A percentile compares a stretch with the other conserved stretches of the same genome.
phyloP scores from a whole-genome alignment of 257 asterid species.

The Lantana camara region DNA sequence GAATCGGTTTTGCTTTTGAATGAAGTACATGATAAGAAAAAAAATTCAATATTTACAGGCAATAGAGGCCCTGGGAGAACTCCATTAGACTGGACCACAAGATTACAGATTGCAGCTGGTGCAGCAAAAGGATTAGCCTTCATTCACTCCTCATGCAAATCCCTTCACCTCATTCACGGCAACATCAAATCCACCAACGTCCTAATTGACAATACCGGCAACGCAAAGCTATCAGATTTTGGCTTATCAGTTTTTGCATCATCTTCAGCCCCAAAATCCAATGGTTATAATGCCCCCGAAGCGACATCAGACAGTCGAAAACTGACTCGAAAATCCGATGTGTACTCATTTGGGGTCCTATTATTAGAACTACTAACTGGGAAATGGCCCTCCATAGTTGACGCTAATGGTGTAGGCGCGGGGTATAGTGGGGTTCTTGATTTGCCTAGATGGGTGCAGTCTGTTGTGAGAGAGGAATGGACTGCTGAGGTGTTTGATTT shows the following conservation, averaged over 20 bases:
- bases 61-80: constrained; percentile 96
- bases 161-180: constrained; percentile 77
- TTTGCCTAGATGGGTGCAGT: constrained; percentile 96
- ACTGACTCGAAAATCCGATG: constrained; percentile 68
- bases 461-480: constrained; percentile 99
- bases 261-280: constrained; percentile 54
- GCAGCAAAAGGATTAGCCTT: constrained; percentile 79
- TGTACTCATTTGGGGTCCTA: constrained; percentile 85
- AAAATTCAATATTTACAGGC: too few relatives aligned
- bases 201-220: constrained; percentile 64
- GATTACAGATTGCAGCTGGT: constrained; percentile 80
- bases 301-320: constrained; percentile 58
- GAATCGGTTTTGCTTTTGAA: neutral
- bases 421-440: constrained; percentile 66
- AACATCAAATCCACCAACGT: constrained; percentile 89
- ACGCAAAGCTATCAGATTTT: constrained; percentile 72
- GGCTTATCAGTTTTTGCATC: constrained; percentile 71
- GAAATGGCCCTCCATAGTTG: constrained; percentile 68
- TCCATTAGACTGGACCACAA: constrained; percentile 90
- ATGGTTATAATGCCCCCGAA: constrained; percentile 90
- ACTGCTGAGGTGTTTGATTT: constrained; percentile 95
- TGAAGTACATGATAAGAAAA: constrained; percentile 1
- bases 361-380: constrained; percentile 88
- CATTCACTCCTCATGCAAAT: constrained; percentile 68
- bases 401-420: constrained; percentile 42